A percentile compares a stretch with the other conserved stretches of the same genome.
Evolutionary conservation across 1,284 basidiomycete genomes (phyloP).

Genomic region (Macrocybe sp.): DNA sequence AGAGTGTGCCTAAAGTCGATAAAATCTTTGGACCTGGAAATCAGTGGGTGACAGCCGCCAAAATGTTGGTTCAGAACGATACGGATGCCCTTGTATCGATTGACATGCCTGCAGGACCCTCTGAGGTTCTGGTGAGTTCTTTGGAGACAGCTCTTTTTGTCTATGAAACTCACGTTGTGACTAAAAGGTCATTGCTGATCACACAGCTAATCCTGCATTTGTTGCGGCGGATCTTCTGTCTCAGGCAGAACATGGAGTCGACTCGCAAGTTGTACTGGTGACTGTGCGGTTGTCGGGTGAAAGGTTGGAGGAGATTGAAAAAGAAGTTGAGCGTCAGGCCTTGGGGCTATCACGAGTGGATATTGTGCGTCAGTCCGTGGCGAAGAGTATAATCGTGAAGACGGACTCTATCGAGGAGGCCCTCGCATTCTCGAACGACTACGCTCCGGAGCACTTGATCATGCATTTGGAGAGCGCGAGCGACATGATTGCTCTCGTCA

Average conservation of each 20-base stretch:
- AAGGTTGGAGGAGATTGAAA: conserved; percentile 73
- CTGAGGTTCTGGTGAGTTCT: conserved; percentile 84
- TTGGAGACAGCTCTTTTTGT: background rate
- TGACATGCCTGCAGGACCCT: conserved; percentile 99
- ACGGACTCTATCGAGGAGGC: conserved; percentile 69
- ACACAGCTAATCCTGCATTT: conserved; percentile 81
- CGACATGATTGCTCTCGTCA: conserved; percentile 59
- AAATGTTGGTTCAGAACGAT: conserved; percentile 99
- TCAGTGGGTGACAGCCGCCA: conserved; percentile 99
- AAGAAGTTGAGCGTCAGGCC: conserved; percentile 87
- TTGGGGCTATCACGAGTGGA: conserved; percentile 82
- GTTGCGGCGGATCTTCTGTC: conserved; percentile 96
- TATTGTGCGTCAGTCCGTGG: conserved; percentile 88
- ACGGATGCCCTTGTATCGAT: conserved; percentile 96
- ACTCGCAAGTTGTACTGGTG: conserved; percentile 96
- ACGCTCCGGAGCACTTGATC: conserved; percentile 96
- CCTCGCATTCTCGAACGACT: conserved; percentile 90
- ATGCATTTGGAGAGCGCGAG: conserved; percentile 77
- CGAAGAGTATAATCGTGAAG: conserved; percentile 89
- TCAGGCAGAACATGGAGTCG: conserved; percentile 97
- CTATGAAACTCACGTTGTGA: conserved; percentile 1
- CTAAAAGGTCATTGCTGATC: conserved; percentile 85
- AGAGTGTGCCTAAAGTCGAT: conserved; percentile 97
- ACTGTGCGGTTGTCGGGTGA: conserved; percentile 65
- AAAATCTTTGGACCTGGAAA: conserved; percentile 99